phyloP scores from a whole-genome alignment of 805 yeast genomes.

The Ogataea trehalophila region DNA sequence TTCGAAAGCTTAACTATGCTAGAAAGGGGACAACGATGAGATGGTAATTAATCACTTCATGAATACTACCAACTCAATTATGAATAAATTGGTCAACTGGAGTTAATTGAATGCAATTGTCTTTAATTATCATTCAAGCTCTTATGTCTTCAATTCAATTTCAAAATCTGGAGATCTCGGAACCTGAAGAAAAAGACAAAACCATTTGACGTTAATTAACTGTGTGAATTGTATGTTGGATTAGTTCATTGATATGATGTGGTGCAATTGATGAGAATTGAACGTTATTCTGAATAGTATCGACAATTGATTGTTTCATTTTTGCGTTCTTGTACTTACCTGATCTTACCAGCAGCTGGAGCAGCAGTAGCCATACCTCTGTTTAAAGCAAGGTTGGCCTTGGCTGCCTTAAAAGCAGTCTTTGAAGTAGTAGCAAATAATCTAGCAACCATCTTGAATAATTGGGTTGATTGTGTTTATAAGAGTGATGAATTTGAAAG shows the following conservation, averaged over 20 bases:
- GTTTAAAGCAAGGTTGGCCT: constrained; percentile 70
- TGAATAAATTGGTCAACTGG: no score
- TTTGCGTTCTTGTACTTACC: constrained; percentile 49
- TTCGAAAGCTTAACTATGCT: not conserved
- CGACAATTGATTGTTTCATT: no score
- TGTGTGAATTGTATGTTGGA: not conserved
- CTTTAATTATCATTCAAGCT: no score
- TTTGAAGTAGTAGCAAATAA: constrained; percentile 65
- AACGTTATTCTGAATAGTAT: no score
- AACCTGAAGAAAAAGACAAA: not conserved
- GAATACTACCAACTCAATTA: not conserved
- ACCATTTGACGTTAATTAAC: not conserved
- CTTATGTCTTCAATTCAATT: no score
- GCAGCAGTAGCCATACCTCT: constrained; percentile 79
- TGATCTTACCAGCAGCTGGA: constrained; percentile 76
- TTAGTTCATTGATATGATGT: no score
- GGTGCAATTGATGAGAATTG: not conserved
- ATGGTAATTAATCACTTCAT: not conserved
- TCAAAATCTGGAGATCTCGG: not conserved
- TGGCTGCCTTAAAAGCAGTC: constrained; percentile 84
- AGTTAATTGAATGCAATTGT: no score
- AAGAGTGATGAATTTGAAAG: not conserved
- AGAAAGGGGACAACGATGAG: not conserved
- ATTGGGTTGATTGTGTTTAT: constrained; percentile 10
- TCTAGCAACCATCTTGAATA: constrained; percentile 41